Base-by-base conservation (phyloP, 768 basidiomycete genomes). In the Daedalea quercina region DNA sequence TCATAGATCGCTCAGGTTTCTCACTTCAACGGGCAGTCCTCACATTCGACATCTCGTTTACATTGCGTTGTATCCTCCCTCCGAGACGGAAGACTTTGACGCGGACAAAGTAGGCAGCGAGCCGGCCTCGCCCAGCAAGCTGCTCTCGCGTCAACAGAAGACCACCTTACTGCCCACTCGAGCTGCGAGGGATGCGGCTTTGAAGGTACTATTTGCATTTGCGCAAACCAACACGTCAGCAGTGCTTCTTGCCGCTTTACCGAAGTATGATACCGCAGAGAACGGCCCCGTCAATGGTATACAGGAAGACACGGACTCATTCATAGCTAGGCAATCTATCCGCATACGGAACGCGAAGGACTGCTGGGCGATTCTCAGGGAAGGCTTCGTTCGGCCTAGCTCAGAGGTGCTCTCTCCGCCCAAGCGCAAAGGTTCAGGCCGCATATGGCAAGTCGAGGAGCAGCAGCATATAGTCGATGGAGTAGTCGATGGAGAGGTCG, bases 1-100 rank as follows among this genome's bases (percentile, higher is more conserved):
- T 24, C 6, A 19, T 7, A 22, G 12, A 6, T 31, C 3, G 19
- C 43, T 7, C 13, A n/a, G 17, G 4, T 23, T 24, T 33, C 6
- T 24, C 15, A 40, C 1, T 35, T 26, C 13, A 44, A 26, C 31
- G 50, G 19, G 24, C 44, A 87, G 85, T 20, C 70, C 77, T 24
- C 86, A 86, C 59, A 66, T 90, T 44, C 75, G 84, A 34, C 85
- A 87, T 50, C 70, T 87, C 13, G 67, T 88, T 23, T 90, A 81
- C 63, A 80, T 89, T 33, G 74, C 84, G n/a, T 73, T 90, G 20
- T 84, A 84, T 57, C 77, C 84, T 6, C 71, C 76, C 6, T 53
- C 58, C 3, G 62, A 65, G 46, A 49, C 55, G 26, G 51, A 45
- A 9, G 53, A 49, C 40, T 58, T 63, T 12, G 57, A 60, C 15